These are phyloP conservation scores for Clarkia xantiana DNA, from an alignment of 345 rosid genomes.

Conservation along the genomic window DNA sequence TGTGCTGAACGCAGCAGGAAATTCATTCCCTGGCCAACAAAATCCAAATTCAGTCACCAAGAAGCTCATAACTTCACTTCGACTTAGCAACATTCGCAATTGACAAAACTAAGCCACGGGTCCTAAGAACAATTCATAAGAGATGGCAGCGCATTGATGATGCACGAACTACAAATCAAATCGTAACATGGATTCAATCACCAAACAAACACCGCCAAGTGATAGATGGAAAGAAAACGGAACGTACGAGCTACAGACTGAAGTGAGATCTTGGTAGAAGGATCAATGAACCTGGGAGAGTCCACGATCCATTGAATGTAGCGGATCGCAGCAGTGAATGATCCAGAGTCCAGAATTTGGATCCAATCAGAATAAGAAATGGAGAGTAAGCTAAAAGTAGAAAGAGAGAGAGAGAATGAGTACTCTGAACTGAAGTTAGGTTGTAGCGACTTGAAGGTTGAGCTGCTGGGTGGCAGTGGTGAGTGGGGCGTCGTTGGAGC, in stretches of 20 bases:
- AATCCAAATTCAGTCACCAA: slow-evolving; percentile 3
- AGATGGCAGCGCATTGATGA: too few relatives aligned
- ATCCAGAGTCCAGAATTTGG: not conserved
- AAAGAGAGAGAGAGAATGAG: not conserved
- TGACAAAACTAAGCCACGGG: not conserved
- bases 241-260: not conserved
- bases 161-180: too few relatives aligned
- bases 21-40: slow-evolving; percentile 47
- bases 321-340: not conserved
- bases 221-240: too few relatives aligned
- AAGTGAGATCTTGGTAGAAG: too few relatives aligned
- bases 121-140: too few relatives aligned
- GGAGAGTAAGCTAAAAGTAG: not conserved
- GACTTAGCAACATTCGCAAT: not conserved
- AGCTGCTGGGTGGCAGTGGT: not conserved
- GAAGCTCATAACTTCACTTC: not conserved
- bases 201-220: too few relatives aligned
- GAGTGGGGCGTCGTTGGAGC: slow-evolving; percentile 1
- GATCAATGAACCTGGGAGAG: too few relatives aligned
- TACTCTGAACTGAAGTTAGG: not conserved
- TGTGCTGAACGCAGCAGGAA: slow-evolving; percentile 56
- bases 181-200: too few relatives aligned
- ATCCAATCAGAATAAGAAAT: not conserved
- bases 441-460: not conserved
- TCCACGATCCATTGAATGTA: not conserved